These are phyloP conservation scores for Pseudocercospora pini-densiflorae DNA, from an alignment of 2,329 filamentous ascomycete species.

Conservation along the genomic window DNA sequence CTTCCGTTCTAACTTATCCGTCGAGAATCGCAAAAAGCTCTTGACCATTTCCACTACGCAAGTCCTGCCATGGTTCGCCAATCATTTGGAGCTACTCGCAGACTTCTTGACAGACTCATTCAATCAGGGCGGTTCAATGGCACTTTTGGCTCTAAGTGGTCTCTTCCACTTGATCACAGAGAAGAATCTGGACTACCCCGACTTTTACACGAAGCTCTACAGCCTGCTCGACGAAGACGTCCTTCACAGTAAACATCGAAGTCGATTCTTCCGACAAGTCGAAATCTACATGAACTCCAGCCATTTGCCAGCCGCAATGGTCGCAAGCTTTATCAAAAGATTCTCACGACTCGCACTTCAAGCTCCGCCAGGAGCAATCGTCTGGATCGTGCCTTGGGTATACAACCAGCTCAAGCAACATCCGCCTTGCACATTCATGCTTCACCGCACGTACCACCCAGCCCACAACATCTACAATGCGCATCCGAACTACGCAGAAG, in stretches of 20 bases:
- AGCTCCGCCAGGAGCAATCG: constrained; percentile 86
- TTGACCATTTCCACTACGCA: constrained; percentile 75
- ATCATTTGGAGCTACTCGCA: constrained; percentile 84
- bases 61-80: constrained; percentile 83
- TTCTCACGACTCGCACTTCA: constrained; percentile 82
- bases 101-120: constrained; percentile 98
- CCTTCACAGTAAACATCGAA: constrained; percentile 91
- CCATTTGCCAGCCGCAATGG: constrained; percentile 86
- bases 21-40: constrained; percentile 77
- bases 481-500: constrained; percentile 50
- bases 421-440: constrained; percentile 92
- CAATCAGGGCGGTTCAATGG: constrained; percentile 81
- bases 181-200: constrained; percentile 85
- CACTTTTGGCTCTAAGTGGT: constrained; percentile 85
- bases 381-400: constrained; percentile 86
- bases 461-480: constrained; percentile 37
- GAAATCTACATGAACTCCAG: constrained; percentile 90
- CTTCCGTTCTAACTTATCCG: constrained; percentile 68
- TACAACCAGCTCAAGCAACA: constrained; percentile 94
- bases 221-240: constrained; percentile 84
- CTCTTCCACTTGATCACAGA: constrained; percentile 94
- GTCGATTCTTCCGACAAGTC: constrained; percentile 87
- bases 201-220: constrained; percentile 91
- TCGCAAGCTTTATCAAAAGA: constrained; percentile 97
- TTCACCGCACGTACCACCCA: constrained; percentile 68